phyloP scores from a whole-genome alignment of 2,329 filamentous ascomycete species.

The Lachnellula occidentalis region DNA sequence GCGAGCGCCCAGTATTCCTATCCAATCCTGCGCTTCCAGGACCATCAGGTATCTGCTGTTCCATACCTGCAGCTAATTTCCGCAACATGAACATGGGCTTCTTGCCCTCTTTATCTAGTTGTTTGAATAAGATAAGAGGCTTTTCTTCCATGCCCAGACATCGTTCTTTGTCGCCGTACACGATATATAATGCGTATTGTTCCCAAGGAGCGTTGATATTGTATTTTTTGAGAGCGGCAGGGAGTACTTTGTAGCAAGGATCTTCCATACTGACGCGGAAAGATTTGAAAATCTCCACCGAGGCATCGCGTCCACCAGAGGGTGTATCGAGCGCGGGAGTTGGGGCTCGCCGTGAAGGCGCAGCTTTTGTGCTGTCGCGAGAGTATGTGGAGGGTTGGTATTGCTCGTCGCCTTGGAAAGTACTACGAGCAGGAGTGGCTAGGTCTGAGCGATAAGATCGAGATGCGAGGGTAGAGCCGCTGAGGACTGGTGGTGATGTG shows the following conservation, averaged over 20 bases:
- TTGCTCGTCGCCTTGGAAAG: constrained; percentile 41
- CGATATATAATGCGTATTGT: constrained; percentile 95
- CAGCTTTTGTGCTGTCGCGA: constrained; percentile 30
- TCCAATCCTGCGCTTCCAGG: constrained; percentile 26
- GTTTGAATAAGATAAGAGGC: constrained; percentile 92
- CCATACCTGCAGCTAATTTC: constrained; percentile 30
- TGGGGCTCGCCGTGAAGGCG: constrained; percentile 49
- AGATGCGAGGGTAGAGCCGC: constrained; percentile 46
- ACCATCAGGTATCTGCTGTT: constrained; percentile 40
- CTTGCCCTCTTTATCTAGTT: constrained; percentile 91
- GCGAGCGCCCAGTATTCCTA: constrained; percentile 15
- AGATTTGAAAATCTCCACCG: constrained; percentile 96
- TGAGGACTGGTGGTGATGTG: constrained; percentile 52
- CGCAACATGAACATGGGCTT: constrained; percentile 99
- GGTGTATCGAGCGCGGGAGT: constrained; percentile 59
- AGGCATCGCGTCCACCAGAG: constrained; percentile 41
- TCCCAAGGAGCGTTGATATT: constrained; percentile 98
- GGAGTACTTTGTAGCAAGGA: constrained; percentile 93
- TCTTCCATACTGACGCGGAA: constrained; percentile 98
- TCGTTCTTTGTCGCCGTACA: constrained; percentile 96
- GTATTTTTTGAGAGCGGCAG: constrained; percentile 93
- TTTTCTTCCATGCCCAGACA: constrained; percentile 90
- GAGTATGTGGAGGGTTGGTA: constrained; percentile 27
- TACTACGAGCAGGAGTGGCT: constrained; percentile 48
- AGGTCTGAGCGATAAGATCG: constrained; percentile 55